phyloP scores from a whole-genome alignment of 2,329 filamentous ascomycete species.

The Colletotrichum sidae region DNA sequence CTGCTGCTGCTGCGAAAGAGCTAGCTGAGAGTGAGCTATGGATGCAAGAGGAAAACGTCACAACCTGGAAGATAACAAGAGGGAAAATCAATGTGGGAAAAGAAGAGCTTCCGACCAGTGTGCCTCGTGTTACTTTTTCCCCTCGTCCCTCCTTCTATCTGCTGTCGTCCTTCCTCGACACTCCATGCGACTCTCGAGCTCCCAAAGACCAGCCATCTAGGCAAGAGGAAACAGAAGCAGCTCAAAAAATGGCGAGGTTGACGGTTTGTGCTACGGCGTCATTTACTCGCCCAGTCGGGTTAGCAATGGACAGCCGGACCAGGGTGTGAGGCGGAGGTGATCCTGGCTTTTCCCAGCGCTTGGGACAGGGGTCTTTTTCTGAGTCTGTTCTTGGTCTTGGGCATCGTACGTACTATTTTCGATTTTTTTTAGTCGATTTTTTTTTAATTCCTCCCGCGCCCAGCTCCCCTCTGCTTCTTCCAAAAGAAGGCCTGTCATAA shows the following conservation, averaged over 20 bases:
- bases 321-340: conserved; percentile 26
- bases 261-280: conserved; percentile 36
- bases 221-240: neutral
- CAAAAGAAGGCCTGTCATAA: conserved; percentile 30
- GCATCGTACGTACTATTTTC: too few species aligned
- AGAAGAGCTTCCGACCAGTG: too few species aligned
- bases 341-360: conserved; percentile 8
- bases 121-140: too few species aligned
- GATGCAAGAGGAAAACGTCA: too few species aligned
- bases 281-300: conserved; percentile 30
- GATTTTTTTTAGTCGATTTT: too few species aligned
- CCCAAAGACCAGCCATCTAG: neutral
- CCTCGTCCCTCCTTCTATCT: too few species aligned
- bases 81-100: too few species aligned
- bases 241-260: conserved; percentile 38
- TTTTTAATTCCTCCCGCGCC: too few species aligned
- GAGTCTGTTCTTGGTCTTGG: conserved; percentile 11
- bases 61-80: too few species aligned
- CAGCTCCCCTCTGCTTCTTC: neutral
- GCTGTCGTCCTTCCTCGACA: too few species aligned
- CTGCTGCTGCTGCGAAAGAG: too few species aligned
- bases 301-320: conserved; percentile 29
- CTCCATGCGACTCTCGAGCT: conserved; percentile 41
- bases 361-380: neutral
- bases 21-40: too few species aligned